Percentiles rank a stretch among this genome's conserved stretches.
These are phyloP conservation scores for Herpetospermum pedunculosum DNA, from an alignment of 306 rosid species.

Conservation along the genomic window DNA sequence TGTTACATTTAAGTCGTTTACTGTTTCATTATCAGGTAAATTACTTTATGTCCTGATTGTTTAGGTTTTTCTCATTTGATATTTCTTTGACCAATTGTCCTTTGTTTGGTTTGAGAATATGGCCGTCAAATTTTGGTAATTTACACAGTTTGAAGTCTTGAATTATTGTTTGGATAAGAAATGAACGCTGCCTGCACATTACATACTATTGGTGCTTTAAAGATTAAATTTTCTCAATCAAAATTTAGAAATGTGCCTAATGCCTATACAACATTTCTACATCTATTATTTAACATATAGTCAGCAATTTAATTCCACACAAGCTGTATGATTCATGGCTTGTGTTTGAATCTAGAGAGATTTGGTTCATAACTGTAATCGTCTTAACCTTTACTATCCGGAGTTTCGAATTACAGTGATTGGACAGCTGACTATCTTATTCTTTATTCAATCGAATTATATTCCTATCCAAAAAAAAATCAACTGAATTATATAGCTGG, in stretches of 20 bases:
- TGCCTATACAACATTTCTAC: neutral
- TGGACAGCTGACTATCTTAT: neutral
- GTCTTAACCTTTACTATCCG: neutral
- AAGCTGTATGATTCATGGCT: neutral
- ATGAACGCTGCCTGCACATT: neutral
- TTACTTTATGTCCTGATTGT: neutral
- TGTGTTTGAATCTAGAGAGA: neutral
- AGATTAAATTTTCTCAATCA: neutral
- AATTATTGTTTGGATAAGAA: neutral
- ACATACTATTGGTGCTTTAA: neutral
- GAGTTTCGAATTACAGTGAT: neutral
- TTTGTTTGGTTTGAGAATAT: neutral
- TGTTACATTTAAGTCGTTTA: neutral
- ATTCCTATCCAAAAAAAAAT: no score
- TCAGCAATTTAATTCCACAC: neutral
- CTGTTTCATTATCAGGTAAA: neutral
- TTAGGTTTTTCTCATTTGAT: neutral
- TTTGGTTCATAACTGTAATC: neutral
- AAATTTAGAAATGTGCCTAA: neutral
- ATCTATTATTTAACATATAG: neutral
- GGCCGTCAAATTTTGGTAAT: neutral
- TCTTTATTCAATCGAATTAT: neutral
- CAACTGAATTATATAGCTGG: neutral
- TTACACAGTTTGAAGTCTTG: neutral
- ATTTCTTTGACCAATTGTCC: neutral